phyloP scores from a whole-genome alignment of 2,329 filamentous ascomycete species.

The Trichoderma breve region DNA sequence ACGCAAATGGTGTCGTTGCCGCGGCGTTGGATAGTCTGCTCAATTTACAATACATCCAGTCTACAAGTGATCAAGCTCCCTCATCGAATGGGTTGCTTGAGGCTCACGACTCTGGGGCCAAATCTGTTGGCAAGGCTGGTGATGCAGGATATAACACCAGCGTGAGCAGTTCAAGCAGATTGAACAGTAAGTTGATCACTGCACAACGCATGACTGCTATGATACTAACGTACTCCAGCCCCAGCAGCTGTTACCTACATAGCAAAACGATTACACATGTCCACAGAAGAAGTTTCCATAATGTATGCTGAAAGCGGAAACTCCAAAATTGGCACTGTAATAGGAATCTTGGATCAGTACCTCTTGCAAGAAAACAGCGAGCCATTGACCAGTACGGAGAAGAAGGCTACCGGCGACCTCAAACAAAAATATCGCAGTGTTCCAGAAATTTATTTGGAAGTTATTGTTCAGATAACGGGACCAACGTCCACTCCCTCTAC shows the following conservation, averaged over 20 bases:
- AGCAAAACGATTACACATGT: constrained; percentile 43
- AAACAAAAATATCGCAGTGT: constrained; percentile 41
- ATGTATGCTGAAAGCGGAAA: constrained; percentile 40
- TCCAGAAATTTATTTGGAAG: constrained; percentile 42
- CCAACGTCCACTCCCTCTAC: constrained; percentile 35
- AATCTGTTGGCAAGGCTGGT: not conserved
- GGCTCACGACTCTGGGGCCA: constrained; percentile 40
- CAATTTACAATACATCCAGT: constrained; percentile 73
- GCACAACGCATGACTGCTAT: not conserved
- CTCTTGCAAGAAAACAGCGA: constrained; percentile 37
- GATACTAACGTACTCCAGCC: constrained; percentile 25
- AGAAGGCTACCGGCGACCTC: constrained; percentile 35
- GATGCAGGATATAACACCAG: not conserved
- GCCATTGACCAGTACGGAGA: constrained; percentile 31
- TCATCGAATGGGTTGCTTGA: constrained; percentile 81
- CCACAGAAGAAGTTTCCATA: constrained; percentile 40
- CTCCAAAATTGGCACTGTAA: constrained; percentile 41
- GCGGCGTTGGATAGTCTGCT: constrained; percentile 76
- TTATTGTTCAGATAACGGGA: constrained; percentile 42
- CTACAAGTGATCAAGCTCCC: constrained; percentile 61
- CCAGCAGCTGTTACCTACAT: constrained; percentile 45
- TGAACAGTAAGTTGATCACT: constrained; percentile 29
- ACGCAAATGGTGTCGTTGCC: constrained; percentile 64
- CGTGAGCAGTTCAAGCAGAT: not conserved
- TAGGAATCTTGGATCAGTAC: constrained; percentile 45